A percentile compares a stretch with the other conserved stretches of the same genome.
phyloP scores from a whole-genome alignment of 2,329 filamentous ascomycete species.

The Fonsecaea pedrosoi region DNA sequence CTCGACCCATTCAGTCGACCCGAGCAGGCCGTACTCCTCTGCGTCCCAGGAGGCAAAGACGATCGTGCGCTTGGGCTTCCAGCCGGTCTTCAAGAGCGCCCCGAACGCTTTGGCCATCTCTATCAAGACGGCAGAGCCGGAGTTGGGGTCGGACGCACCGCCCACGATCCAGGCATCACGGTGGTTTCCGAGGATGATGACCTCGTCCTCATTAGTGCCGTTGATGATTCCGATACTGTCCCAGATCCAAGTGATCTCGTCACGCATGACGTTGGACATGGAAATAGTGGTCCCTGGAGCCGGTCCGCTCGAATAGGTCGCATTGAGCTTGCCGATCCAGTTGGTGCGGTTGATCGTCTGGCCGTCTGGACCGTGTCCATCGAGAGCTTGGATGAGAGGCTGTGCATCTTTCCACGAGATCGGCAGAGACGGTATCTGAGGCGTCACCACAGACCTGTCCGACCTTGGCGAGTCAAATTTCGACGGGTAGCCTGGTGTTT shows the following conservation, averaged over 20 bases:
- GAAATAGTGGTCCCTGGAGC: constrained; percentile 41
- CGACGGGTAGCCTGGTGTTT: constrained; percentile 46
- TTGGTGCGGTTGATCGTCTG: constrained; percentile 44
- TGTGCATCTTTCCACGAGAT: constrained; percentile 44
- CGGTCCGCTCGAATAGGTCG: constrained; percentile 44
- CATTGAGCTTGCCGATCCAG: constrained; percentile 46
- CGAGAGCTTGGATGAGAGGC: constrained; percentile 44
- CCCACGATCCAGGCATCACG: constrained; percentile 63
- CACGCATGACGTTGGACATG: constrained; percentile 41
- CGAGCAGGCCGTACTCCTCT: constrained; percentile 49
- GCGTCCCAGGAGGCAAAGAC: constrained; percentile 47
- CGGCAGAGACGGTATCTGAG: constrained; percentile 47
- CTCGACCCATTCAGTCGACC: constrained; percentile 58
- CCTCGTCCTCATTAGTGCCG: constrained; percentile 46
- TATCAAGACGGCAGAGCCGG: constrained; percentile 57
- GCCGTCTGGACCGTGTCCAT: constrained; percentile 45
- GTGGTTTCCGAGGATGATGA: constrained; percentile 60
- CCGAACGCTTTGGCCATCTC: constrained; percentile 60
- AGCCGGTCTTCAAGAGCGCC: constrained; percentile 55
- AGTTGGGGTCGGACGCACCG: constrained; percentile 61
- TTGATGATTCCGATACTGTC: constrained; percentile 43
- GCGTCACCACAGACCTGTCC: constrained; percentile 41
- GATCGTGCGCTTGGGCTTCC: constrained; percentile 60
- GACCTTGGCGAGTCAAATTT: constrained; percentile 41
- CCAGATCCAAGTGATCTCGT: constrained; percentile 41